These are phyloP conservation scores for Fusarium sp. DNA, from an alignment of 2,329 filamentous ascomycete species.

Conservation along the genomic window DNA sequence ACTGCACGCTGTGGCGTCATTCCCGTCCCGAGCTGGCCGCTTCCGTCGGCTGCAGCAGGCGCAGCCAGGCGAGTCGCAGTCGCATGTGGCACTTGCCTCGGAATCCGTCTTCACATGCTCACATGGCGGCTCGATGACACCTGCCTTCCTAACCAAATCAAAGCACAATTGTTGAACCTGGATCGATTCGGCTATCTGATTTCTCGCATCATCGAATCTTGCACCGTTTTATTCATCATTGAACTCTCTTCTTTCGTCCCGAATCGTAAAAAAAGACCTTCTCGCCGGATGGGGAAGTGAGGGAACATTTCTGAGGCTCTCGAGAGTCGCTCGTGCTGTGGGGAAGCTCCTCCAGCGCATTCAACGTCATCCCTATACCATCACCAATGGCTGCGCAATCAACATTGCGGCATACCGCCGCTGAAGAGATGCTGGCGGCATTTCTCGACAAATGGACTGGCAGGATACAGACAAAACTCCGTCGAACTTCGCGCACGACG, in stretches of 20 bases:
- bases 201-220: background rate
- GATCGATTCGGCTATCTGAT: slow-evolving; percentile 13
- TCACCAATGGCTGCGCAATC: slow-evolving; percentile 82
- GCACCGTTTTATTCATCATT: background rate
- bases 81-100: slow-evolving; percentile 44
- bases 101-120: slow-evolving; percentile 45
- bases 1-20: slow-evolving; percentile 42
- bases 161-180: slow-evolving; percentile 11
- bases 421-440: slow-evolving; percentile 71
- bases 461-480: slow-evolving; percentile 62
- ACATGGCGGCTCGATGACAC: slow-evolving; percentile 22
- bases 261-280: background rate
- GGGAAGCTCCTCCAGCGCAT: slow-evolving; percentile 35
- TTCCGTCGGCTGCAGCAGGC: slow-evolving; percentile 38
- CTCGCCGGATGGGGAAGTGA: slow-evolving; percentile 36
- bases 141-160: slow-evolving; percentile 4
- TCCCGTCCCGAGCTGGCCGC: slow-evolving; percentile 34
- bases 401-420: slow-evolving; percentile 71
- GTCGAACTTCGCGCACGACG: slow-evolving; percentile 71
- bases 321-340: slow-evolving; percentile 33
- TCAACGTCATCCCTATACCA: slow-evolving; percentile 27
- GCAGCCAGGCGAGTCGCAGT: slow-evolving; percentile 26
- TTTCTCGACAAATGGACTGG: slow-evolving; percentile 68
- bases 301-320: slow-evolving; percentile 23
- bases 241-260: slow-evolving; percentile 8